These are phyloP conservation scores for Croton setiger DNA, from an alignment of 441 rosid species.

Conservation along the genomic window DNA sequence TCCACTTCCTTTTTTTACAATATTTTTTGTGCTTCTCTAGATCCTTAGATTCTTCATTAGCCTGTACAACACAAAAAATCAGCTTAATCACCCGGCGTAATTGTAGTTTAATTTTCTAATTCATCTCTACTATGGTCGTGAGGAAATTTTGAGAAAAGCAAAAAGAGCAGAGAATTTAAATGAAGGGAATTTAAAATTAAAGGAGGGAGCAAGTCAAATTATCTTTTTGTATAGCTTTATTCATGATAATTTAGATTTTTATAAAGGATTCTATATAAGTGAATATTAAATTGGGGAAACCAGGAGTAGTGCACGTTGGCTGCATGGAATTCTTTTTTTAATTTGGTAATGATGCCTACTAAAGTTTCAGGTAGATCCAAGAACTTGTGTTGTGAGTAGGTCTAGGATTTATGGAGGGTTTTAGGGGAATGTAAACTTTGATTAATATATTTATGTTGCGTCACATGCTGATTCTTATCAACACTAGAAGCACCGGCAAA, in stretches of 20 bases:
- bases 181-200: neutral
- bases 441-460: constrained; percentile 12
- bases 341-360: neutral
- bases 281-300: neutral
- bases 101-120: neutral
- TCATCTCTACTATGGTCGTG: neutral
- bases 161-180: neutral
- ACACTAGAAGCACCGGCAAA: constrained; percentile 20
- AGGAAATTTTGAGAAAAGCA: neutral
- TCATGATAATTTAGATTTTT: neutral
- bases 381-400: constrained; percentile 11
- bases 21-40: constrained; percentile 30
- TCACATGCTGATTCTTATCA: constrained; percentile 17
- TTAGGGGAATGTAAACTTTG: constrained; percentile 19
- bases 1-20: neutral
- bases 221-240: neutral
- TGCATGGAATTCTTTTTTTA: neutral
- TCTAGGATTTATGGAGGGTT: constrained; percentile 19
- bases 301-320: neutral
- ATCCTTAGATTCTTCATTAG: constrained; percentile 58
- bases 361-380: constrained; percentile 24
- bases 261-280: neutral
- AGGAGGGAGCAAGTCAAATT: neutral
- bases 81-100: neutral
- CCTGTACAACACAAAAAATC: constrained; percentile 38